Percentiles rank a stretch among this genome's conserved stretches.
phyloP scores from a whole-genome alignment of 441 rosid genomes.

The Geranium incanum region DNA sequence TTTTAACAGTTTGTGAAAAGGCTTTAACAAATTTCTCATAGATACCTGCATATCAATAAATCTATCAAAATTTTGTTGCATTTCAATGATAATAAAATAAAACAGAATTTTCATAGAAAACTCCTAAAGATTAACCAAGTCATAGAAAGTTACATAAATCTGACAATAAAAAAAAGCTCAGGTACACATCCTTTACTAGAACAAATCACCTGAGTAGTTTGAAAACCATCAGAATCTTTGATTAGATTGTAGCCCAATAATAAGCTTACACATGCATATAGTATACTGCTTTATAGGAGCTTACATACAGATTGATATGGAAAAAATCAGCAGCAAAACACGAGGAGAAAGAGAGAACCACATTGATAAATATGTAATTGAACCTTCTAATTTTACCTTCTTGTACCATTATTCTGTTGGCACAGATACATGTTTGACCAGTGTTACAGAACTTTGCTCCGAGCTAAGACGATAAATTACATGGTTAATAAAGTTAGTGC shows the following conservation, averaged over 20 bases:
- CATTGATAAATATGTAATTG: no score
- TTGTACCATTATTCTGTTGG: constrained; percentile 86
- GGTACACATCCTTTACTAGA: no score
- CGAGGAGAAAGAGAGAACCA: background rate
- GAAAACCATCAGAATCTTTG: no score
- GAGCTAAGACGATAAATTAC: constrained; percentile 51
- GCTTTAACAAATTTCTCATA: constrained; percentile 82
- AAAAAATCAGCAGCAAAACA: background rate
- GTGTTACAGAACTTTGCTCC: constrained; percentile 90
- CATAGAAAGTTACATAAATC: no score
- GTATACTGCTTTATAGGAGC: background rate
- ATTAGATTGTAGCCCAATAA: background rate
- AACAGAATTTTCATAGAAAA: no score
- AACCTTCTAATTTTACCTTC: constrained; percentile 53
- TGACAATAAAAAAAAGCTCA: no score
- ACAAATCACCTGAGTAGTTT: no score
- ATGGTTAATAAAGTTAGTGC: background rate
- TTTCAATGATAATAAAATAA: no score
- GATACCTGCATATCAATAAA: constrained; percentile 46
- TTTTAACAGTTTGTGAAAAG: constrained; percentile 72
- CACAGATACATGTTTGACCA: constrained; percentile 97
- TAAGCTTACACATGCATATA: background rate
- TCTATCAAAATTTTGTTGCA: no score
- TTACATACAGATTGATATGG: background rate
- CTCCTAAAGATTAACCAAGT: no score